Percentiles rank a stretch among this genome's conserved stretches.
These are phyloP conservation scores for Zygosaccharomyces bailii DNA, from an alignment of 805 yeast species.

Conservation along the genomic window DNA sequence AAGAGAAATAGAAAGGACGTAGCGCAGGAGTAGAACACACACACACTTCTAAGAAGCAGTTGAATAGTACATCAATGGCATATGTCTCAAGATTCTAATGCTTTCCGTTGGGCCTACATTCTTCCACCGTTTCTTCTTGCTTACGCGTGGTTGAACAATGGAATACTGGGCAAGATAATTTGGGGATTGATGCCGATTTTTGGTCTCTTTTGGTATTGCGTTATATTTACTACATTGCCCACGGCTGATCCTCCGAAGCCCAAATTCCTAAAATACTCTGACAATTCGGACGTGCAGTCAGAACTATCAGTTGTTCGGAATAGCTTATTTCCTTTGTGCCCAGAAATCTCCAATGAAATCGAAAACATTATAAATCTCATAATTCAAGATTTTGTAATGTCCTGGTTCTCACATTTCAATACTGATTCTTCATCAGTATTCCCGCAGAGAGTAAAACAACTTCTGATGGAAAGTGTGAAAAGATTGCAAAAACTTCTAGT, in stretches of 20 bases:
- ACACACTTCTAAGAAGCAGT: not conserved
- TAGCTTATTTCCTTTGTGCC: conserved; percentile 12
- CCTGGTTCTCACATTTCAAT: conserved; percentile 53
- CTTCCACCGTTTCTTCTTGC: not conserved
- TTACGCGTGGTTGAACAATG: not conserved
- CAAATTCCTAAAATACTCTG: not conserved
- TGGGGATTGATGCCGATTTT: conserved; percentile 4
- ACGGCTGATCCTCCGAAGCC: conserved; percentile 4
- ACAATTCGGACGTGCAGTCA: not conserved
- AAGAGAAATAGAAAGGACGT: too few relatives aligned
- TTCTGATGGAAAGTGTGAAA: conserved; percentile 31
- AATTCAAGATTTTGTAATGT: conserved; percentile 48
- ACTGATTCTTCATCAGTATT: conserved; percentile 34
- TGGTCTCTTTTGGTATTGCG: conserved; percentile 1
- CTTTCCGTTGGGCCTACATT: not conserved
- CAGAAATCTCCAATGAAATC: conserved; percentile 40
- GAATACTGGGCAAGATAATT: not conserved
- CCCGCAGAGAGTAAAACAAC: conserved; percentile 40
- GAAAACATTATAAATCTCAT: conserved; percentile 46
- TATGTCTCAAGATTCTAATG: conserved; percentile 1
- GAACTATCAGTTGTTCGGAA: conserved; percentile 2
- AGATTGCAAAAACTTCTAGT: conserved; percentile 43
- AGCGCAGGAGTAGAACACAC: too few relatives aligned
- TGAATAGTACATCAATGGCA: not conserved
- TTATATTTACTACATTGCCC: conserved; percentile 2